Evolutionary conservation across 345 rosid genomes (phyloP).

Genomic region (Salix purpurea): DNA sequence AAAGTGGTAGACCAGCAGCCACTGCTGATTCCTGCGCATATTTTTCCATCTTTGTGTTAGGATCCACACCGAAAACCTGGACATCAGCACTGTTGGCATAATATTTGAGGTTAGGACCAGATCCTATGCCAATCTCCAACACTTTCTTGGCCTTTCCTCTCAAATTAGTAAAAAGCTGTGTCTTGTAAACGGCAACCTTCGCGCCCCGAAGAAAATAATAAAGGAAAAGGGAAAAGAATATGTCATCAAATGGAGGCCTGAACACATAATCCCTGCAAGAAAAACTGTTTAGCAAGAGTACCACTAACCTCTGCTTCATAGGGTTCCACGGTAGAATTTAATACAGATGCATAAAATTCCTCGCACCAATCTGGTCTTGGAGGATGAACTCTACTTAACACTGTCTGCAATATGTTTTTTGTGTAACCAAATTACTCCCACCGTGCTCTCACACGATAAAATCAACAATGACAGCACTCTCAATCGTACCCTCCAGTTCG

Average conservation of each 20-base stretch:
- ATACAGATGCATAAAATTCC: slow-evolving; percentile 53
- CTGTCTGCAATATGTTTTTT: slow-evolving; percentile 26
- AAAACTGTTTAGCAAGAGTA: background rate
- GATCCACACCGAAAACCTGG: slow-evolving; percentile 69
- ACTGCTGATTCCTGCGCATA: slow-evolving; percentile 57
- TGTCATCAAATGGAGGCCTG: background rate
- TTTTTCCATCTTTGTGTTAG: slow-evolving; percentile 67
- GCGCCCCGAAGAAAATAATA: background rate
- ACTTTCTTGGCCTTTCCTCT: slow-evolving; percentile 56
- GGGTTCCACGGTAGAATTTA: slow-evolving; percentile 41
- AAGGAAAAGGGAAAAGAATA: background rate
- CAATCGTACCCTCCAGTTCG: background rate
- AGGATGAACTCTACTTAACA: slow-evolving; percentile 50
- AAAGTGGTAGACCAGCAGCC: slow-evolving; percentile 53
- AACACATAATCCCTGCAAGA: background rate
- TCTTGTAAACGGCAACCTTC: slow-evolving; percentile 63
- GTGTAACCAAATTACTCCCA: too few relatives aligned
- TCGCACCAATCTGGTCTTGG: slow-evolving; percentile 80
- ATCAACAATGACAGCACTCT: background rate
- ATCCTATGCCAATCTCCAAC: slow-evolving; percentile 82
- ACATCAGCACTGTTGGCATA: slow-evolving; percentile 43
- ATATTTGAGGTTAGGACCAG: slow-evolving; percentile 80
- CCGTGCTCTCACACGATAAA: too few relatives aligned
- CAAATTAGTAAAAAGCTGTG: slow-evolving; percentile 48
- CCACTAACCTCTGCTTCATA: slow-evolving; percentile 67